Evolutionary conservation across 306 rosid genomes (phyloP), one percentile per base, ranked within the genome.

Genomic region (Cucurbita pepo): DNA sequence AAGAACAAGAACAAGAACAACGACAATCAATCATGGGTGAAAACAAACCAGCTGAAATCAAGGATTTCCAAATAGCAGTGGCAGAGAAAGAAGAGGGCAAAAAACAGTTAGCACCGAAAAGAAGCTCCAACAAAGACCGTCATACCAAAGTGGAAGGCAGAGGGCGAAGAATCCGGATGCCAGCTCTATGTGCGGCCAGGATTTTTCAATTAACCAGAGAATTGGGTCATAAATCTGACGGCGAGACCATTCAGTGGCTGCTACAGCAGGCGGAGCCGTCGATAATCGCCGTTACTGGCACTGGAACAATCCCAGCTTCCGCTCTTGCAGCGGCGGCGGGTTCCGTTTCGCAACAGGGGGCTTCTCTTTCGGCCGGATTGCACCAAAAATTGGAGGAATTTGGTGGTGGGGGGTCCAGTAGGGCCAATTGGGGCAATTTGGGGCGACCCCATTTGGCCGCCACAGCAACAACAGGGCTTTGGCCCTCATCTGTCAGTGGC

Each of bases 241-340:
- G 98, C 2, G 98, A 94, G 77, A 90, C 98, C 34, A 94, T 94
- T 56, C 99, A 94, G 88, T 94, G 99, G 99, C 88, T 94, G 3
- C 70, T 91, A 0, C 97, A 91, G 73, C 97, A 91, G 57, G 93
- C 99, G 10, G 99, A 94, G 78, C 96, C 97, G 3, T 89, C 99
- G 0, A 94, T 94, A 13, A 71, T 94, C 14, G 99, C 97, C 0
- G 88, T 96, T 50, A 94, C 99, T 0, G 99, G 99, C 10, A 83
- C 83, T 3, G 99, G 99, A 0, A 94, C 99, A 8, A 88, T 94
- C 6, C 99, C 99, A 1, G 97, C 97, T 1, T 94, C 99, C 1
- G 99, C 97, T 51, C n/a, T 94, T 1, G 85, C 95, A 4, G 86
- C 90, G 15, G 88, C 92, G 3, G 87, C 86, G 0, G 87, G 77